Conservation (phyloP, 1,284 basidiomycete genomes). For the Ganoderma lucidum region DNA sequence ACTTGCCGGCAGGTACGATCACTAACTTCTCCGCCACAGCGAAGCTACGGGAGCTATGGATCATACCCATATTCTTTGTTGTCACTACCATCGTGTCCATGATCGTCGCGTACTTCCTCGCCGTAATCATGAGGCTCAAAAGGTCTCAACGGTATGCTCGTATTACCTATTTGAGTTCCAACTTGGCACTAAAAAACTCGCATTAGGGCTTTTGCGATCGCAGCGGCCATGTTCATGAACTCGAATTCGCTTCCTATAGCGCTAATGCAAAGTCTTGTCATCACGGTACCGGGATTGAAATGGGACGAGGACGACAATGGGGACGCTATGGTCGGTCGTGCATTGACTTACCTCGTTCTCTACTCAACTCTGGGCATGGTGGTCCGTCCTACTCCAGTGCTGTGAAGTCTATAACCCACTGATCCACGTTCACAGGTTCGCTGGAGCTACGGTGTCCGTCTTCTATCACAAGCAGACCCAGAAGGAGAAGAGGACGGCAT, state of each 20-base stretch:
- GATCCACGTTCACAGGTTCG: slow-evolving; percentile 62
- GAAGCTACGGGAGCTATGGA: slow-evolving; percentile 90
- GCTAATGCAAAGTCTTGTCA: slow-evolving; percentile 88
- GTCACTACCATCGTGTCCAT: slow-evolving; percentile 76
- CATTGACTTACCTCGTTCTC: slow-evolving; percentile 91
- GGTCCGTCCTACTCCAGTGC: slow-evolving; percentile 51
- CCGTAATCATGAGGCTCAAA: slow-evolving; percentile 60
- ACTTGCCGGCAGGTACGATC: neutral
- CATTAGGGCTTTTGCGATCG: slow-evolving; percentile 82
- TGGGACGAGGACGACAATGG: slow-evolving; percentile 86
- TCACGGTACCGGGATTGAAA: slow-evolving; percentile 84
- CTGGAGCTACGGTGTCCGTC: slow-evolving; percentile 87
- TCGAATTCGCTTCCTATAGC: slow-evolving; percentile 95
- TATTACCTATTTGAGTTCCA: slow-evolving; percentile 10
- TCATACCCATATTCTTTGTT: slow-evolving; percentile 87
- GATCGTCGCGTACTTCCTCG: slow-evolving; percentile 57
- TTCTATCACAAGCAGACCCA: slow-evolving; percentile 78
- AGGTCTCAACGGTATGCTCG: slow-evolving; percentile 65
- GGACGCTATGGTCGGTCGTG: slow-evolving; percentile 90
- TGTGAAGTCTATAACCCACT: neutral
- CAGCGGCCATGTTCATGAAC: slow-evolving; percentile 90
- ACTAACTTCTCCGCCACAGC: slow-evolving; percentile 48
- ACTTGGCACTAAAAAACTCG: neutral
- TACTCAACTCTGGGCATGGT: slow-evolving; percentile 96
- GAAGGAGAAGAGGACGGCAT: slow-evolving; percentile 31